Evolutionary conservation across 2,329 filamentous ascomycete species (phyloP).

Genomic region (Phaeosphaeriaceae sp.): DNA sequence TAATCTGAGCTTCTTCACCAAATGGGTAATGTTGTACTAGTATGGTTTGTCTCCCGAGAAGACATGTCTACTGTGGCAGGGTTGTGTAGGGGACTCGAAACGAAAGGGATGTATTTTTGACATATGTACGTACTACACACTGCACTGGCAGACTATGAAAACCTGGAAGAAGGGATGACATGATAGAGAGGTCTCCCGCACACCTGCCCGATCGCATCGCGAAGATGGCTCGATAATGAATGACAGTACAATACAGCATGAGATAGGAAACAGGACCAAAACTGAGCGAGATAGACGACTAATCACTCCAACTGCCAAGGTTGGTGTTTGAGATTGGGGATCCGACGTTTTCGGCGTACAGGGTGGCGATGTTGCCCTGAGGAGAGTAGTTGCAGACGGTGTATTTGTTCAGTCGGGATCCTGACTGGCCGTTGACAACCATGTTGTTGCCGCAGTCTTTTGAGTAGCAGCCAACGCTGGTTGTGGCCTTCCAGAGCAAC

Average conservation of each 20-base stretch:
- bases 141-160: not conserved
- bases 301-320: constrained; percentile 38
- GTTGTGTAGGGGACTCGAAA: not conserved
- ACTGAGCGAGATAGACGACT: constrained; percentile 18
- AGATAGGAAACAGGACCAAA: constrained; percentile 2
- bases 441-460: constrained; percentile 39
- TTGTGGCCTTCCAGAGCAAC: constrained; percentile 49
- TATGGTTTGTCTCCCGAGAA: not conserved
- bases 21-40: not conserved
- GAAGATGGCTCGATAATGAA: constrained; percentile 3
- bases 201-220: not conserved
- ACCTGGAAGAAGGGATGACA: not conserved
- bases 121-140: not conserved
- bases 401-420: constrained; percentile 43
- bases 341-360: constrained; percentile 63
- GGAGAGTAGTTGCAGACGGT: constrained; percentile 90
- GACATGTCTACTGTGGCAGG: not conserved
- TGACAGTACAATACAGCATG: constrained; percentile 5
- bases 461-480: constrained; percentile 46
- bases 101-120: not conserved
- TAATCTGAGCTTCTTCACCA: not conserved
- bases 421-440: constrained; percentile 22
- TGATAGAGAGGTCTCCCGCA: not conserved
- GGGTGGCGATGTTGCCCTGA: constrained; percentile 66
- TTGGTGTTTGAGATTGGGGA: constrained; percentile 40